Evolutionary conservation across 2,329 filamentous ascomycete species (phyloP).

Genomic region (Delphinella strobiligena): DNA sequence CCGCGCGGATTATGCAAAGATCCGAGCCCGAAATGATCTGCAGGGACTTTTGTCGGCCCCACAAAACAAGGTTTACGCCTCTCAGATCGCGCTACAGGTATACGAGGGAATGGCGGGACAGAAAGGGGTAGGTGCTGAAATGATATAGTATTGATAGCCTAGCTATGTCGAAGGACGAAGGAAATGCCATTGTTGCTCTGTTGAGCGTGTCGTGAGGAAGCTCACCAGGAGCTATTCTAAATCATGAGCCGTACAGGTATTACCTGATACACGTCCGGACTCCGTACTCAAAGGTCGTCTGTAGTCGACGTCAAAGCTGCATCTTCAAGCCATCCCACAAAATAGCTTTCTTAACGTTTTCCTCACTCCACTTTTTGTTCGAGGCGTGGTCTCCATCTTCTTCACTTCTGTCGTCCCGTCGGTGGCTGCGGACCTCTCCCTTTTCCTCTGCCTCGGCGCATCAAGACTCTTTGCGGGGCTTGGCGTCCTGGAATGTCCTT

Average conservation of each 20-base stretch:
- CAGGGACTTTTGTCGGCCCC: too few species aligned
- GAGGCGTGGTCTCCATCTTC: background rate
- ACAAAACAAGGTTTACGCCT: too few species aligned
- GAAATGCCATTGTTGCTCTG: too few species aligned
- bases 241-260: background rate
- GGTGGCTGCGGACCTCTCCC: background rate
- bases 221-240: background rate
- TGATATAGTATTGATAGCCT: background rate
- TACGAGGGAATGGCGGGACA: too few species aligned
- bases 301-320: background rate
- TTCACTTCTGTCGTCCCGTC: constrained; percentile 1
- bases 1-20: too few species aligned
- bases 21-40: too few species aligned
- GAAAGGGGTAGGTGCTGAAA: too few species aligned
- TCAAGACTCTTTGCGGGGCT: background rate
- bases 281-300: background rate
- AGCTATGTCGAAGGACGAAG: background rate
- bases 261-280: background rate
- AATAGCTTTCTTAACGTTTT: constrained; percentile 3
- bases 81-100: too few species aligned
- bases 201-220: background rate
- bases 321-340: constrained; percentile 7
- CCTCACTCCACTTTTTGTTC: constrained; percentile 1
- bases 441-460: constrained; percentile 1
- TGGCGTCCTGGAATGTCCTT: background rate